Evolutionary conservation across 2,329 filamentous ascomycete genomes (phyloP).

Genomic region (Basipetospora chlamydospora): DNA sequence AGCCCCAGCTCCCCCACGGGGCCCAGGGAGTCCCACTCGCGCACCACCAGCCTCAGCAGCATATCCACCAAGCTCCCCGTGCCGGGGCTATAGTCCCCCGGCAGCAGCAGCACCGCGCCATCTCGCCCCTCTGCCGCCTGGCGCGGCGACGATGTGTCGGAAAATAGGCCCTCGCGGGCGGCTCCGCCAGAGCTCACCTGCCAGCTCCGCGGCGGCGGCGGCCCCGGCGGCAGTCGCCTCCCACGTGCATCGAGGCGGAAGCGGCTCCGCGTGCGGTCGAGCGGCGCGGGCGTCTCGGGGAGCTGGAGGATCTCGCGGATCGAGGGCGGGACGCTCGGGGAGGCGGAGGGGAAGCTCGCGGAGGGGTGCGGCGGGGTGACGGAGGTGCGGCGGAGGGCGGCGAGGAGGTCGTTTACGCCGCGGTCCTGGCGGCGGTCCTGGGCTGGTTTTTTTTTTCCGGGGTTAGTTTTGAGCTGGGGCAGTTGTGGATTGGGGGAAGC

Average conservation of each 20-base stretch:
- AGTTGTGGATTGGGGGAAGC: too few relatives aligned
- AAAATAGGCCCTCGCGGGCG: constrained; percentile 7
- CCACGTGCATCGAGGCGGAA: constrained; percentile 29
- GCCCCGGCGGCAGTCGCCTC: constrained; percentile 39
- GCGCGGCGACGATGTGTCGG: background rate
- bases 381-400: constrained; percentile 34
- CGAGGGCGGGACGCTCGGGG: constrained; percentile 43
- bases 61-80: constrained; percentile 36
- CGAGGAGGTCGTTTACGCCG: constrained; percentile 45
- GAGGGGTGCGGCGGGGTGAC: constrained; percentile 14
- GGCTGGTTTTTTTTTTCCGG: too few relatives aligned
- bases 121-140: constrained; percentile 3
- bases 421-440: background rate
- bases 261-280: constrained; percentile 29
- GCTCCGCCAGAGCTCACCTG: constrained; percentile 9
- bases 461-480: background rate
- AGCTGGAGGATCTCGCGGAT: constrained; percentile 45
- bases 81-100: constrained; percentile 28
- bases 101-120: constrained; percentile 13
- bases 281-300: constrained; percentile 38
- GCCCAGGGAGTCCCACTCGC: constrained; percentile 27
- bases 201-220: constrained; percentile 46
- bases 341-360: constrained; percentile 16
- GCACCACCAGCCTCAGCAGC: constrained; percentile 32
- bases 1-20: constrained; percentile 40